Evolutionary conservation across 371 early-diverging fungal species (phyloP).

Genomic region (Haplosporangium sp.): DNA sequence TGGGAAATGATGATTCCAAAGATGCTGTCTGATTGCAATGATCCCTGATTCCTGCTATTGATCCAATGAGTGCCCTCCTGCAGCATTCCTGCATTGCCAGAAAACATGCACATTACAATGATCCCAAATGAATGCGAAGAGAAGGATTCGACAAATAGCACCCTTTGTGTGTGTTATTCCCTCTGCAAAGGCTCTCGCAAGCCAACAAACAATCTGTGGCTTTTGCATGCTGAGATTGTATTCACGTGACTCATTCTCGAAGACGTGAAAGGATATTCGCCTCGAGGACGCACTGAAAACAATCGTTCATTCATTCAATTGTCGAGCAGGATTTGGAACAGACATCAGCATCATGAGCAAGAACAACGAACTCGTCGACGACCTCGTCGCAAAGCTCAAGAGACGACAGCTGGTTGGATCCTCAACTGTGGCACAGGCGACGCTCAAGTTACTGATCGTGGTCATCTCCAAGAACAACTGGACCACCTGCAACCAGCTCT

Average conservation of each 20-base stretch:
- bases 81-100: not conserved
- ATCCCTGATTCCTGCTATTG: slow-evolving; percentile 2
- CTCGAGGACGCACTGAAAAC: too few species aligned
- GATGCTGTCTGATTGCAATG: not conserved
- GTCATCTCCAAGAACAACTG: slow-evolving; percentile 83
- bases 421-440: slow-evolving; percentile 81
- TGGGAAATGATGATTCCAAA: not conserved
- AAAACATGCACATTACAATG: slow-evolving; percentile 28
- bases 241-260: too few species aligned
- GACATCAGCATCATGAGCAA: slow-evolving; percentile 13
- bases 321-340: not conserved
- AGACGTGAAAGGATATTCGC: too few species aligned
- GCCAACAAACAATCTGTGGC: too few species aligned
- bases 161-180: slow-evolving; percentile 1
- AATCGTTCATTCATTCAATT: too few species aligned
- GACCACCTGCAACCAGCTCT: slow-evolving; percentile 70
- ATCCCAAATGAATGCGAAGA: slow-evolving; percentile 41
- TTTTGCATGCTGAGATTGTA: too few species aligned
- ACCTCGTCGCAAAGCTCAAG: slow-evolving; percentile 57
- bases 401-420: slow-evolving; percentile 81
- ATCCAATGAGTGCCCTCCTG: not conserved
- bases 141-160: slow-evolving; percentile 14
- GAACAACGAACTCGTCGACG: slow-evolving; percentile 45
- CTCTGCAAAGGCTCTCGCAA: too few species aligned
- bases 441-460: slow-evolving; percentile 80